A percentile compares a stretch with the other conserved stretches of the same genome.
phyloP scores from a whole-genome alignment of 1,139 yeast species.

The Candida buenavistaensis region DNA sequence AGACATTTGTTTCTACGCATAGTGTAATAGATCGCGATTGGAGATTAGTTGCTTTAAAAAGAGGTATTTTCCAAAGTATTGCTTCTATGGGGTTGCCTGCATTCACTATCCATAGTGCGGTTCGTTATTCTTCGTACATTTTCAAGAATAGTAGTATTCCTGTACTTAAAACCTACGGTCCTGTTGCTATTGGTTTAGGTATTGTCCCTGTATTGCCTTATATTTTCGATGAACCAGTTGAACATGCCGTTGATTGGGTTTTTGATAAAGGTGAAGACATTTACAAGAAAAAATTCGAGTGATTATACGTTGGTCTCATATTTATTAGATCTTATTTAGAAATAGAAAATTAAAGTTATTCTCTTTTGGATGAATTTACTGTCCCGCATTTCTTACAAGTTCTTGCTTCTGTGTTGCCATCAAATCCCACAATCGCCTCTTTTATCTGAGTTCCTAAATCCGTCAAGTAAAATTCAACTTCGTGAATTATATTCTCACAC shows the following conservation, averaged over 20 bases:
- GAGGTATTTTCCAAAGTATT: conserved; percentile 76
- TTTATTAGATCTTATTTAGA: conserved; percentile 1
- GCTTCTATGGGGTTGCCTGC: conserved; percentile 91
- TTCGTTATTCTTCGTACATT: conserved; percentile 62
- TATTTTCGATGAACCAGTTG: conserved; percentile 82
- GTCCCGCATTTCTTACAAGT: conserved; percentile 80
- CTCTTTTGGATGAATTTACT: conserved; percentile 61
- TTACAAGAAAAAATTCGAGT: conserved; percentile 17
- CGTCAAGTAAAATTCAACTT: conserved; percentile 67
- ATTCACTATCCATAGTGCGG: conserved; percentile 79
- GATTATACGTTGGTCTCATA: not conserved
- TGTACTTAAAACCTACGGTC: conserved; percentile 62
- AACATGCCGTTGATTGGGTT: conserved; percentile 60
- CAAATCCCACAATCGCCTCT: conserved; percentile 74
- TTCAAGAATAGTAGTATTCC: conserved; percentile 46
- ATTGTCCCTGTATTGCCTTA: conserved; percentile 80
- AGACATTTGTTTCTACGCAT: conserved; percentile 25
- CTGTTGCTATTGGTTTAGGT: conserved; percentile 74
- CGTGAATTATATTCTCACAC: conserved; percentile 67
- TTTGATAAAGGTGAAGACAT: conserved; percentile 59
- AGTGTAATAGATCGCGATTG: conserved; percentile 54
- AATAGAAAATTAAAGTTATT: conserved; percentile 13
- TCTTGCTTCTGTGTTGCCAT: conserved; percentile 57
- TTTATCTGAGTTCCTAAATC: conserved; percentile 93
- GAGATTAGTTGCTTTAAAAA: conserved; percentile 62